Conservation (phyloP, 805 yeast species). For the Yarrowia phangngaensis region DNA sequence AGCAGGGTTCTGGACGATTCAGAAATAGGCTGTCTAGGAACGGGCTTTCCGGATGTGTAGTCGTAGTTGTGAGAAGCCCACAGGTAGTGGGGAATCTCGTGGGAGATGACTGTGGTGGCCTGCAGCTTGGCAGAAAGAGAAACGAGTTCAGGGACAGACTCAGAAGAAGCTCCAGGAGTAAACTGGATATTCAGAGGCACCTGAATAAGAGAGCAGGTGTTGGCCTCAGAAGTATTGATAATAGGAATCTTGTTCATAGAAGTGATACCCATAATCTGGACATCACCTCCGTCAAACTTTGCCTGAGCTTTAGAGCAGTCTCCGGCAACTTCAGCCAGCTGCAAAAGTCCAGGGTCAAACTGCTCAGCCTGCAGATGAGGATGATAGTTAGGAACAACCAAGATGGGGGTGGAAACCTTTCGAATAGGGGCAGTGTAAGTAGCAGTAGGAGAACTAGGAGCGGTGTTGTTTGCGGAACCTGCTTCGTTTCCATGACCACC, state of each 20-base stretch:
- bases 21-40: constrained; percentile 15
- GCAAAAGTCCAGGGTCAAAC: constrained; percentile 23
- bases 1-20: constrained; percentile 16
- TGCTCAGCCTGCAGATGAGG: constrained; percentile 23
- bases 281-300: constrained; percentile 20
- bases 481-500: constrained; percentile 15
- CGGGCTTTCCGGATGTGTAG: constrained; percentile 12
- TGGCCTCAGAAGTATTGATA: constrained; percentile 21
- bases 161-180: constrained; percentile 14
- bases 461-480: constrained; percentile 23
- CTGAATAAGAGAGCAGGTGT: constrained; percentile 4
- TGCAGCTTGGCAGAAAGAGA: constrained; percentile 22
- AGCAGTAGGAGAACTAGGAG: constrained; percentile 10
- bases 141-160: constrained; percentile 20
- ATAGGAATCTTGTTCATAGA: constrained; percentile 26
- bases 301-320: constrained; percentile 22
- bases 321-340: constrained; percentile 18
- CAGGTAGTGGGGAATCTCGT: constrained; percentile 25
- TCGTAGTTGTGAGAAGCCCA: constrained; percentile 25
- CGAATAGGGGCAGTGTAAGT: constrained; percentile 3
- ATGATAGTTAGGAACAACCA: constrained; percentile 23
- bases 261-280: constrained; percentile 17
- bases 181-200: constrained; percentile 22
- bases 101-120: constrained; percentile 25
- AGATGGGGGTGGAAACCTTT: constrained; percentile 12